Base-by-base conservation (phyloP, 352 stramenopile species). In the Pythium grandisporangium region DNA sequence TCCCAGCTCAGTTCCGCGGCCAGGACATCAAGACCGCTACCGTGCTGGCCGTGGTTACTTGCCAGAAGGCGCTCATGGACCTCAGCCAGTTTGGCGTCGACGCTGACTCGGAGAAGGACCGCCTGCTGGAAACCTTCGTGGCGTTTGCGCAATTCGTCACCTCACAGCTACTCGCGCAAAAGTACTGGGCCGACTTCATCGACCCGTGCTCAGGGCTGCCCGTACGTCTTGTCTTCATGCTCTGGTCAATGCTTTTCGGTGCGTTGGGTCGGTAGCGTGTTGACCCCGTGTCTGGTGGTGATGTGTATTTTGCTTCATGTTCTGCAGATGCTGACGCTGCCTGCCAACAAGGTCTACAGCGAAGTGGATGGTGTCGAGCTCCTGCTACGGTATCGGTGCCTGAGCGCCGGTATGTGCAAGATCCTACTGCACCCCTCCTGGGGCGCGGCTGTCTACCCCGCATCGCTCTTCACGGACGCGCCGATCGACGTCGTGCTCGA, bases 161-260 rank as follows among this genome's bases (percentile, higher is more conserved):
- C 42, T 57, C 90, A 10, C 56, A 67, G 39, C 57, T 98, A 19
- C 61, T 79, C 30, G 63, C 59, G 19, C 66, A 63, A 25, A 74
- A 85, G 13, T 96, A 84, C 61, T 98, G 92, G 92, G 92, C 91
- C 13, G 95, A 98, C 69, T 98, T 95, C 58, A 98, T 98, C 61
- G 95, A 98, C 73, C 95, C 95, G 19, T 98, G 95, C 65, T 97
- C 85, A 7, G 95, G 95, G 2, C 68, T 98, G 36, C 94, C 95
- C 45, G 74, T 89, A 55, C 44, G 67, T 65, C n/a, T 20, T 38
- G 6, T 34, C 13, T 21, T 39, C 30, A 24, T 48, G 26, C 13
- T 21, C 12, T 17, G 33, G 33, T 21, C n/a, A 13, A 20, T 20
- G 6, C 27, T 42, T 16, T 14, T 29, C 27, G 24, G 35, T 33